Evolutionary conservation across 2,329 filamentous ascomycete genomes (phyloP).

Genomic region (Apiospora marii): DNA sequence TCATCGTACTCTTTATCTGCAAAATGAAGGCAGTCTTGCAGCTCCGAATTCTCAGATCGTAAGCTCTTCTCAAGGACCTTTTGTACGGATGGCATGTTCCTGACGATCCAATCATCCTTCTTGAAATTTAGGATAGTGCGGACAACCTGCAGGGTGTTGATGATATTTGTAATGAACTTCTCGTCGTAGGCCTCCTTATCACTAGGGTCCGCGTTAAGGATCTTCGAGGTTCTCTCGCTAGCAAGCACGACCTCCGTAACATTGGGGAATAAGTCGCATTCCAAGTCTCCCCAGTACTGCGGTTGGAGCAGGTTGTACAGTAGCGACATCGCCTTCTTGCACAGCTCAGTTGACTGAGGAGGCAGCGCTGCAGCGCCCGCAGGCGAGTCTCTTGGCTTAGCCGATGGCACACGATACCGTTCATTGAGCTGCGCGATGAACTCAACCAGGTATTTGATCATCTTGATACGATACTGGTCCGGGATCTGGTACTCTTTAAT

Average conservation of each 20-base stretch:
- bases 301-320: constrained; percentile 86
- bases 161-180: constrained; percentile 84
- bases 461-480: constrained; percentile 72
- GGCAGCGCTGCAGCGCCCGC: constrained; percentile 55
- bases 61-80: constrained; percentile 90
- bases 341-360: constrained; percentile 75
- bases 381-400: constrained; percentile 66
- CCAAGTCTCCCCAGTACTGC: constrained; percentile 89
- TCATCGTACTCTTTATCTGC: constrained; percentile 75
- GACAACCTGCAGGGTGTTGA: constrained; percentile 93
- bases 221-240: constrained; percentile 75
- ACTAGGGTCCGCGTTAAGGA: constrained; percentile 64
- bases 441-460: constrained; percentile 94
- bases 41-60: constrained; percentile 86
- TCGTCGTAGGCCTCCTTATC: constrained; percentile 80
- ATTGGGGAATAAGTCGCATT: constrained; percentile 90
- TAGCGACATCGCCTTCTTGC: constrained; percentile 83
- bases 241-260: constrained; percentile 86
- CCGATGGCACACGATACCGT: constrained; percentile 78
- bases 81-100: constrained; percentile 79
- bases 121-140: constrained; percentile 90
- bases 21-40: constrained; percentile 90
- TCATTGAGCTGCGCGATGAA: constrained; percentile 93
- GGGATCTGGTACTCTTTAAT: constrained; percentile 75
- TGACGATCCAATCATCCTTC: constrained; percentile 87